Conservation (phyloP, 352 stramenopile species). For the Globisporangium yorkense region DNA sequence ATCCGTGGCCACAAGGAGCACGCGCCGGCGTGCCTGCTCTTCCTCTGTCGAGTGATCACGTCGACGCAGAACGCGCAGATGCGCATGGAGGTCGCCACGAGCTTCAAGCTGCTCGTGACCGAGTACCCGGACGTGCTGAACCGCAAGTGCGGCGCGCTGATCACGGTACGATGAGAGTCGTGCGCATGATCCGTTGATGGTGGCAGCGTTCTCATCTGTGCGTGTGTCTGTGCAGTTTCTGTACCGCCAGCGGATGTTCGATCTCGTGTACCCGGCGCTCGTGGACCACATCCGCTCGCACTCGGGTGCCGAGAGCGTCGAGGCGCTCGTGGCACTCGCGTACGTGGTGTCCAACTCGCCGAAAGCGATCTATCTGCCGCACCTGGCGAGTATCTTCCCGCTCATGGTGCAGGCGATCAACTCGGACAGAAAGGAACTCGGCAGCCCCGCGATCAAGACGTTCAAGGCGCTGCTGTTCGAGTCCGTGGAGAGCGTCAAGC, state of each 20-base stretch:
- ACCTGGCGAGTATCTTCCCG: slow-evolving; percentile 74
- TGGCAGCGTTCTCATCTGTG: background rate
- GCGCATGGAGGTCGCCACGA: slow-evolving; percentile 72
- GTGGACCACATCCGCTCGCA: slow-evolving; percentile 57
- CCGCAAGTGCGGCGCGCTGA: slow-evolving; percentile 74
- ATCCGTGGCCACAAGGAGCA: slow-evolving; percentile 70
- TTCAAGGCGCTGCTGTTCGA: slow-evolving; percentile 75
- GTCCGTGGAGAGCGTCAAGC: slow-evolving; percentile 74
- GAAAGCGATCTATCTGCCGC: slow-evolving; percentile 71
- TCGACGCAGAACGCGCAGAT: slow-evolving; percentile 26
- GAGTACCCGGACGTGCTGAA: slow-evolving; percentile 80
- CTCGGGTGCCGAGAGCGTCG: slow-evolving; percentile 33
- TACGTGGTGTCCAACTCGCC: slow-evolving; percentile 80
- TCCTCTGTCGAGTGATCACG: slow-evolving; percentile 68
- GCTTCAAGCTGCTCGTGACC: slow-evolving; percentile 72
- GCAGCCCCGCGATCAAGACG: slow-evolving; percentile 70
- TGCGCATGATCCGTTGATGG: background rate
- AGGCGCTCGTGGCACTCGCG: slow-evolving; percentile 68
- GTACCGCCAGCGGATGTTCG: slow-evolving; percentile 76
- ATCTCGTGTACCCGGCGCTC: slow-evolving; percentile 65
- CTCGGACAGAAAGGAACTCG: slow-evolving; percentile 59
- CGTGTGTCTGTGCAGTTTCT: slow-evolving; percentile 39
- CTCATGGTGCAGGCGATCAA: slow-evolving; percentile 82
- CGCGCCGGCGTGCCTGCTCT: slow-evolving; percentile 58
- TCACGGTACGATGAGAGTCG: slow-evolving; percentile 42